Evolutionary conservation across 225 moss, liverwort and hornwort genomes (phyloP).

Genomic region (Thuidium tamariscinum): DNA sequence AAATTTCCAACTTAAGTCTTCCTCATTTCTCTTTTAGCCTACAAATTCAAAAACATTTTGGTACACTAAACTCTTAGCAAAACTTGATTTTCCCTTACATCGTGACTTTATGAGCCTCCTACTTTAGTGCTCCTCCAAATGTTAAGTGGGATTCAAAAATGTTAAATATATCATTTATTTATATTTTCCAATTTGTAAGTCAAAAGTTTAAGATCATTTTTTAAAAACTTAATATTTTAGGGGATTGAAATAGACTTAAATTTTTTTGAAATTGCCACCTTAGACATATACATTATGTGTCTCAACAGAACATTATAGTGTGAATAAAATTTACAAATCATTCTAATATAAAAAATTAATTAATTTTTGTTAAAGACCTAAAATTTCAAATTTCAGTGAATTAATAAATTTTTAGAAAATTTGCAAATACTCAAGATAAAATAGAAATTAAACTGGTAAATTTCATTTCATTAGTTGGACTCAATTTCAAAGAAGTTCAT

Average conservation of each 20-base stretch:
- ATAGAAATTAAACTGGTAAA: neutral
- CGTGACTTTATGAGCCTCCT: too few species aligned
- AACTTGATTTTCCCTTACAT: too few species aligned
- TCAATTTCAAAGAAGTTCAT: neutral
- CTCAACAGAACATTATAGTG: rapidly evolving
- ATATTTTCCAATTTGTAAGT: neutral
- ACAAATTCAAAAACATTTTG: too few species aligned
- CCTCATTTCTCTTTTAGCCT: too few species aligned
- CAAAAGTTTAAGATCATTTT: neutral
- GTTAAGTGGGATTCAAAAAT: too few species aligned
- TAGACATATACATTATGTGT: too few species aligned
- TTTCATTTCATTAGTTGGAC: neutral
- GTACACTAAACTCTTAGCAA: too few species aligned
- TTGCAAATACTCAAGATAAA: neutral
- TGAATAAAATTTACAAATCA: neutral
- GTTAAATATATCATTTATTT: neutral
- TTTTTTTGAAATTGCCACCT: rapidly evolving
- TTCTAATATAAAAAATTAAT: neutral
- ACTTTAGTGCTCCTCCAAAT: too few species aligned
- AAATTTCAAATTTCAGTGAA: neutral
- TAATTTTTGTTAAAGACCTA: neutral
- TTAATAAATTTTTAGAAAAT: neutral
- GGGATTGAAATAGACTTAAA: too few species aligned
- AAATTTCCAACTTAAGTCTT: too few species aligned
- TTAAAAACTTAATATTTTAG: too few species aligned